Evolutionary conservation across 352 stramenopile genomes (phyloP), one percentile per base, ranked within the genome.

Genomic region (Globisporangium okanoganense): DNA sequence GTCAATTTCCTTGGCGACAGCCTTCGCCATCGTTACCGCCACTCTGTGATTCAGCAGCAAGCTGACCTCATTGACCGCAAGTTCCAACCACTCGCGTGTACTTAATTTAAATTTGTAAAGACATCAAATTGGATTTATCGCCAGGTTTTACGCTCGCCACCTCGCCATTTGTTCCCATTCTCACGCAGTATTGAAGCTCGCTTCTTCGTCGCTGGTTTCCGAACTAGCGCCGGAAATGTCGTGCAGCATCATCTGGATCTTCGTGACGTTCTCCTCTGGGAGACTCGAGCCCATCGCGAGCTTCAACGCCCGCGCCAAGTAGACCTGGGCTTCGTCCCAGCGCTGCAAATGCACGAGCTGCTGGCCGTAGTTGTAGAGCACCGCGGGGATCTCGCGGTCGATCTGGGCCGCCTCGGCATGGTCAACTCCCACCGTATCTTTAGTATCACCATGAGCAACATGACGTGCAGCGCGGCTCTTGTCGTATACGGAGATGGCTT

Each of bases 341-440:
- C 66, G 66, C 56, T 67, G 51, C n/a, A 65, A 33, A 41, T 71
- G 58, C 55, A 73, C 57, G 14, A 76, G 59, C 25, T 65, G 54
- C 43, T 71, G 69, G 0, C 69, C 66, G 41, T 76, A 76, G 51
- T 76, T 76, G 56, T 63, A 73, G 29, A 76, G 25, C 22, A 76
- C 69, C 2, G 43, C 69, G 0, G 60, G 47, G 24, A 76, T 66
- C 27, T 76, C 66, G 18, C 56, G 58, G 25, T 76, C 62, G 18
- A 73, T 68, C 48, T 73, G 66, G 18, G 51, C 44, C 0, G 18
- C 41, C 12, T 38, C 24, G 22, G 9, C n/a, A 5, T 10, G 1
- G 3, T 43, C 22, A 16, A 7, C 14, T 18, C 20, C 20, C 18
- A 27, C 2, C 25, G 16, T 14, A n/a, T 24, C 41, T n/a, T 48